Evolutionary conservation across 108 stramenopile genomes (phyloP), one percentile per base, ranked within the genome.

Genomic region (Nitzschia palea): DNA sequence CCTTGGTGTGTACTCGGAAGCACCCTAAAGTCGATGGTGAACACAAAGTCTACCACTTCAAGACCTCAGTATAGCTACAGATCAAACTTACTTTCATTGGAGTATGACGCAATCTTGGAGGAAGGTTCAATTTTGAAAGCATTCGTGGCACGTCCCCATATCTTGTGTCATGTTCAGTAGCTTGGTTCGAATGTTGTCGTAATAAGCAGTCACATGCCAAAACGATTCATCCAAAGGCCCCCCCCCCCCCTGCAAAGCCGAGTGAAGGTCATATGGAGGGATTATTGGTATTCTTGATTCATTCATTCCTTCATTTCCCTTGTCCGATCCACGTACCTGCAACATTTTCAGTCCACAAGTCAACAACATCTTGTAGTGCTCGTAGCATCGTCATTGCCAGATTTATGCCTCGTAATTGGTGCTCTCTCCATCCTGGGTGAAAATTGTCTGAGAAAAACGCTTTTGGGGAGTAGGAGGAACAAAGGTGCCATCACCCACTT

Each of bases 401-500:
- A 6, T 73, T 73, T 32, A 84, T 74, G 20, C 86, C 91, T 27
- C 65, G 76, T 14, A 88, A 47, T 52, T 93, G 87, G 47, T 93
- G 91, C 35, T 48, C 50, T 61, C 87, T 72, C 85, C 85, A 93
- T 56, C 88, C 88, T 2, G 91, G 76, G 72, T 93, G 62, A 76
- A 74, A 80, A 53, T 72, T 67, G 36, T 74, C 81, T 57, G 67
- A 76, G 65, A 54, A 10, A 34, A 35, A 2, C 51, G 37, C 18
- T 37, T 33, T 34, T 77, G 67, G 23, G 37, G 55, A 18, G 37
- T 45, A 33, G 70, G 48, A 22, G 77, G 71, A 26, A 76, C 82
- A 80, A 47, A 73, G 5, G 22, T 26, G 22, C 66, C 75, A 26
- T 86, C 87, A 15, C 68, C 51, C 55, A 36, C 44, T 51, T 73